Base-by-base conservation (phyloP, 139 green algal species). In the Haematococcus lacustris region DNA sequence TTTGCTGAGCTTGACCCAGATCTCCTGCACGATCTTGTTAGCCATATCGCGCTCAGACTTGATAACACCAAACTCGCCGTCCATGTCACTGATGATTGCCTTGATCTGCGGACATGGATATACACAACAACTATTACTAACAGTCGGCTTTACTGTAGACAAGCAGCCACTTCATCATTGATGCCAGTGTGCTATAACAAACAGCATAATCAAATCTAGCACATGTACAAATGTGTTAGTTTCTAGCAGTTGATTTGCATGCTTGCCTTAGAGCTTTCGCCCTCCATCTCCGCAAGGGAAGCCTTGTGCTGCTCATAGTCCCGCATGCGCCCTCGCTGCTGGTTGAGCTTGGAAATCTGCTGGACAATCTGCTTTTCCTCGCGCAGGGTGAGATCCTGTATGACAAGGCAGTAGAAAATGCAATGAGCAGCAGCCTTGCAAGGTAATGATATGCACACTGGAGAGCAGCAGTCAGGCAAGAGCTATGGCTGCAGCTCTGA, bases 31-130 rank as follows among this genome's bases (percentile, higher is more conserved):
- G 43, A 89, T 78, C 64, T 65, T 70, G n/a, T 70, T 57, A 35
- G 80, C 78, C 50, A 77, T 71, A 47, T 85, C 75, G 35, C 84
- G 78, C 77, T 89, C 84, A 1, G 63, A 63, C 53, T 80, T 77
- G 28, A 89, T 71, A 62, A 86, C 80, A 62, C 34, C 70, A 59
- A 89, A 81, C 80, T 89, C 84, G 51, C 63, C 63, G 39, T 88
- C 83, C 69, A 86, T 71, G 50, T 78, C 76, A 3, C 26, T 59
- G 25, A 82, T 70, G 6, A 74, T 38, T 3, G 65, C 60, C 70
- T 80, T 80, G 63, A 80, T 62, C 70, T 74, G 67, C 61, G 28
- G 32, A 43, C 61, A 41, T 43, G 61, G 3, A 33, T 41, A 25
- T 40, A 41, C 28, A 43, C n/a, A n/a, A n/a, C n/a, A n/a, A n/a